Base-by-base conservation (phyloP, 2,329 filamentous ascomycete genomes). In the Alternaria infectoria region DNA sequence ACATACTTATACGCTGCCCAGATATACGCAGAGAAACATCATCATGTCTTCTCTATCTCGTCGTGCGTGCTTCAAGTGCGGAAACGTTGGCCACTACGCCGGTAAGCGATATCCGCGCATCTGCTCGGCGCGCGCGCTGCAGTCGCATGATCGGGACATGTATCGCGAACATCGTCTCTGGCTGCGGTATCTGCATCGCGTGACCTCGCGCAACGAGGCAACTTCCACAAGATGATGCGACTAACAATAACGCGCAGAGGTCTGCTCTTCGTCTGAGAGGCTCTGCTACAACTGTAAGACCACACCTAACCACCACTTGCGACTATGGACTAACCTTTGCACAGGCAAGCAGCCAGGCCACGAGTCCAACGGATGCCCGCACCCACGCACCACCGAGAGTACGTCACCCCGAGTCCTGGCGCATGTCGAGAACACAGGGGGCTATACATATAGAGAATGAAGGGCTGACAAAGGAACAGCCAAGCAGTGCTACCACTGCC, bases 401-500 rank as follows among this genome's bases (percentile, higher is more conserved):
- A 86, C 83, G 87, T 78, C 62, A 66, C 57, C 36, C 23, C 52
- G 11, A 28, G 40, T 57, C 25, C 19, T 30, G 17, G 46, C 36
- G n/a, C 17, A 26, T 50, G 10, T 58, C 51, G 17, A 54, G 49
- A 7, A 28, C 26, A 28, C 7, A 40, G 10, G 28, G 11, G n/a
- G 13, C 26, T 12, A 45, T 15, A 52, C 13, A 30, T 25, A 2
- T 6, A 21, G 23, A 17, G 17, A 44, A 59, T 46, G 28, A 46
- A 45, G 15, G n/a, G 54, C 69, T 73, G 62, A 73, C 68, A 51
- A 15, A 32, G 57, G 25, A 50, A 64, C 75, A 90, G 93, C 93
- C 57, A 99, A 99, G 90, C 96, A 99, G 87, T 99, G 96, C 89
- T 99, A 99, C 83, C 96, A 98, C 85, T 99, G 96, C 87, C 96